A percentile compares a stretch with the other conserved stretches of the same genome.
Evolutionary conservation across 2,329 filamentous ascomycete species (phyloP).

Genomic region (Seiridium unicorne): DNA sequence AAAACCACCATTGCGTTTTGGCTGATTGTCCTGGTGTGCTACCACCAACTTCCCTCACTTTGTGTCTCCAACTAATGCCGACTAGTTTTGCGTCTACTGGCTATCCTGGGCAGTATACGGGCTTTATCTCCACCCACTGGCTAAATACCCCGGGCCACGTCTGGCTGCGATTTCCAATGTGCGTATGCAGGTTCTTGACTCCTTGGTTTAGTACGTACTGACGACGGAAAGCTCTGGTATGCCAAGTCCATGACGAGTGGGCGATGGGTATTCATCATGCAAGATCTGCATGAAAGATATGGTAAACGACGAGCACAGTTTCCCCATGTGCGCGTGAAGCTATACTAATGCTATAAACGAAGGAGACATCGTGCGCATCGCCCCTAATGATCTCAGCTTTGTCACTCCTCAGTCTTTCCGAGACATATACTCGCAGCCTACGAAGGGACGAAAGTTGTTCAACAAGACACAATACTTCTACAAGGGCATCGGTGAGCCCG

Average conservation of each 20-base stretch:
- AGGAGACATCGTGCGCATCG: conserved; percentile 30
- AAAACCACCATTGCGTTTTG: no score
- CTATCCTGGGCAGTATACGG: conserved; percentile 13
- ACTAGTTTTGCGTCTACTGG: not conserved
- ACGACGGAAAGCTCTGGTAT: conserved; percentile 13
- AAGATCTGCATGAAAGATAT: conserved; percentile 20
- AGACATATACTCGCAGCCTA: conserved; percentile 35
- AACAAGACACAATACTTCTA: conserved; percentile 15
- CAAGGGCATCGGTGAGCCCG: conserved; percentile 9
- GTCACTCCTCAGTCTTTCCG: conserved; percentile 33
- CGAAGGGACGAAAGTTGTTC: not conserved
- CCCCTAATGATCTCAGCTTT: conserved; percentile 39
- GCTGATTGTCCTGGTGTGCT: no score
- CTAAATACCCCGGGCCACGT: conserved; percentile 24
- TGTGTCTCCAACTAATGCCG: not conserved
- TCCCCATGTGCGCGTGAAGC: no score
- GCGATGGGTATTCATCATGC: conserved; percentile 17
- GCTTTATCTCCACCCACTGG: conserved; percentile 24
- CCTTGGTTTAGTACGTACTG: not conserved
- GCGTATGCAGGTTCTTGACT: not conserved
- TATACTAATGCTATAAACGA: no score
- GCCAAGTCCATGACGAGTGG: conserved; percentile 19
- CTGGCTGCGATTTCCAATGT: conserved; percentile 23
- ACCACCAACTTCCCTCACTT: not conserved
- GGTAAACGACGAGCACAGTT: conserved; percentile 10